A percentile compares a stretch with the other conserved stretches of the same genome.
Evolutionary conservation across 225 moss, liverwort and hornwort genomes (phyloP).

Genomic region (Straminergon stramineum): DNA sequence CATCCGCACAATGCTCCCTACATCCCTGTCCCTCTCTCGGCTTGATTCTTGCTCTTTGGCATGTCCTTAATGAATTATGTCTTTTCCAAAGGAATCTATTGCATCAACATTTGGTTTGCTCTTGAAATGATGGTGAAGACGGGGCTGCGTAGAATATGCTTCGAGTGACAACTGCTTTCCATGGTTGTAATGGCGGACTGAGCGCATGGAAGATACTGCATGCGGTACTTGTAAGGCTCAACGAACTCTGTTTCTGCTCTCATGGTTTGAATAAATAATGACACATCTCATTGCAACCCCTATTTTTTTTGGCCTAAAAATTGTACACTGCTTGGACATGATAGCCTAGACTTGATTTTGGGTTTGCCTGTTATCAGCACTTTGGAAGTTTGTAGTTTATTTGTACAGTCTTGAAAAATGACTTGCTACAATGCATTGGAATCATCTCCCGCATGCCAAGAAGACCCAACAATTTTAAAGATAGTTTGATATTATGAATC

Average conservation of each 20-base stretch:
- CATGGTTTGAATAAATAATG: not conserved
- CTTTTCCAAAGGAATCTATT: not conserved
- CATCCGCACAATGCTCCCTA: constrained; percentile 20
- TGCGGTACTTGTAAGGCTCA: not conserved
- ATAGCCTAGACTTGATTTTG: not conserved
- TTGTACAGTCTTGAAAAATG: not conserved
- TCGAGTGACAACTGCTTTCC: not conserved
- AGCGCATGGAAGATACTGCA: not conserved
- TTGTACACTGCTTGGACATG: not conserved
- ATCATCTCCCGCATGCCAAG: not conserved
- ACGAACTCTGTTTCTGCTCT: not conserved
- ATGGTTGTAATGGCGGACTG: not conserved
- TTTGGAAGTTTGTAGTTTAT: not conserved
- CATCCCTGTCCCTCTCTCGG: constrained; percentile 40
- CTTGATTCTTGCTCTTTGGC: not conserved
- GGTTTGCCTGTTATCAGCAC: not conserved
- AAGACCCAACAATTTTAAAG: not conserved
- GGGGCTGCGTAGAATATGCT: not conserved
- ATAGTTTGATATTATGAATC: not conserved
- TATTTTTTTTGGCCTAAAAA: too few species aligned
- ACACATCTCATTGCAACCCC: not conserved
- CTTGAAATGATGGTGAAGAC: not conserved
- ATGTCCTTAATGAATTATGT: not conserved
- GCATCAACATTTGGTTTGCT: not conserved
- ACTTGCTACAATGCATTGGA: not conserved